A percentile compares a stretch with the other conserved stretches of the same genome.
Conservation (phyloP, 805 yeast genomes). For the Wickerhamiella australiensis region DNA sequence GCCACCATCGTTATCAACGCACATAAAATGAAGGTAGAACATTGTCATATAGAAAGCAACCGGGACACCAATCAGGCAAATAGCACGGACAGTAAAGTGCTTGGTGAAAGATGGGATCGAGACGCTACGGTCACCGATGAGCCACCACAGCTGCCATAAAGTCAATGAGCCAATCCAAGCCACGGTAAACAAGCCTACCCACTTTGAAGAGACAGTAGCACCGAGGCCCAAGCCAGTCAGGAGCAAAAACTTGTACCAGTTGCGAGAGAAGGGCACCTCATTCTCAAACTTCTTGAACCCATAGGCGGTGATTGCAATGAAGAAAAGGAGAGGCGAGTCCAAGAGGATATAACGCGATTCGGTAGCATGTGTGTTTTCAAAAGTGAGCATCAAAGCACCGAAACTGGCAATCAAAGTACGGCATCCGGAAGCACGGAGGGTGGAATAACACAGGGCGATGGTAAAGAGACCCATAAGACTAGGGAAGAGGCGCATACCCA, state of each 20-base stretch:
- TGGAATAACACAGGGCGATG: slow-evolving; percentile 41
- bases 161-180: slow-evolving; percentile 48
- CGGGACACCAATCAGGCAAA: slow-evolving; percentile 44
- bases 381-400: slow-evolving; percentile 39
- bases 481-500: slow-evolving; percentile 46
- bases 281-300: slow-evolving; percentile 40
- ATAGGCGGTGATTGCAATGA: slow-evolving; percentile 38
- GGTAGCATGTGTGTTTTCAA: slow-evolving; percentile 56
- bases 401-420: slow-evolving; percentile 38
- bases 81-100: slow-evolving; percentile 33
- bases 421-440: slow-evolving; percentile 45
- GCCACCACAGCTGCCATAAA: slow-evolving; percentile 48
- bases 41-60: slow-evolving; percentile 42
- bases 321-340: slow-evolving; percentile 35
- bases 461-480: slow-evolving; percentile 43
- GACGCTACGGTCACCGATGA: slow-evolving; percentile 55
- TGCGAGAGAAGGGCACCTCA: slow-evolving; percentile 33
- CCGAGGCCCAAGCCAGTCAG: slow-evolving; percentile 42
- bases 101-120: slow-evolving; percentile 30
- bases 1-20: slow-evolving; percentile 37
- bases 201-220: slow-evolving; percentile 48
- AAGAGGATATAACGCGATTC: slow-evolving; percentile 44
- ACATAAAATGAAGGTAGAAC: slow-evolving; percentile 46
- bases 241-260: slow-evolving; percentile 44
- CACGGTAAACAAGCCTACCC: slow-evolving; percentile 58